These are phyloP conservation scores for Corynespora cassiicola DNA, from an alignment of 2,329 filamentous ascomycete genomes.

Conservation along the genomic window DNA sequence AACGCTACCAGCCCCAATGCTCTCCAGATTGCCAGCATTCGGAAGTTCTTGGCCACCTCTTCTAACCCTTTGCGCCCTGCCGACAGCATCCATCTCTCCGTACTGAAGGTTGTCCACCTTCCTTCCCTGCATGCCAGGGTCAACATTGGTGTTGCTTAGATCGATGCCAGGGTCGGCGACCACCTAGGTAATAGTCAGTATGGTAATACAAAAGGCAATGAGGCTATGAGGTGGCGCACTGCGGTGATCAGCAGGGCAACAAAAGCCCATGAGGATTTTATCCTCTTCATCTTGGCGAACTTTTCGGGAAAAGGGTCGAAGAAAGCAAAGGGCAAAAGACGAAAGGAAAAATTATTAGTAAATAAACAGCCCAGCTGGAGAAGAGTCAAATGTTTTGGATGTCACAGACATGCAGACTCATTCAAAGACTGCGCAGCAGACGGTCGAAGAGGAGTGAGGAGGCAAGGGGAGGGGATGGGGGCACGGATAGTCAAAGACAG, in stretches of 20 bases:
- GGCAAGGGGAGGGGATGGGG: slow-evolving; percentile 14
- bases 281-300: slow-evolving; percentile 34
- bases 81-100: slow-evolving; percentile 21
- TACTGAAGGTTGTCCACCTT: slow-evolving; percentile 32
- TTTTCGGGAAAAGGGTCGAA: slow-evolving; percentile 2
- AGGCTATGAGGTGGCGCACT: slow-evolving; percentile 32
- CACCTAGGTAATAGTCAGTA: slow-evolving; percentile 31
- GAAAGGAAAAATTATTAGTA: slow-evolving; percentile 29
- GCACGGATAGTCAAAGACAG: slow-evolving; percentile 18
- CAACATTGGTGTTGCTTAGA: slow-evolving; percentile 27
- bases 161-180: slow-evolving; percentile 31
- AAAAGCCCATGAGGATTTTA: slow-evolving; percentile 28
- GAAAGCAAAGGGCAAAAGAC: slow-evolving; percentile 6
- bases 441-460: slow-evolving; percentile 29
- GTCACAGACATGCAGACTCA: slow-evolving; percentile 42
- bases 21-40: slow-evolving; percentile 11
- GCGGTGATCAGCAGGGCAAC: slow-evolving; percentile 36
- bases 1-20: slow-evolving; percentile 13
- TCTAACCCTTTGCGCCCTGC: slow-evolving; percentile 16
- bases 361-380: slow-evolving; percentile 45
- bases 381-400: slow-evolving; percentile 27
- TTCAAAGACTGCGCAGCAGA: slow-evolving; percentile 46
- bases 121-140: slow-evolving; percentile 26
- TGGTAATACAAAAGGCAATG: not conserved
- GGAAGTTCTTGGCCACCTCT: slow-evolving; percentile 19